Conservation (phyloP, 257 asterid genomes). For the Nicotiana tabacum region DNA sequence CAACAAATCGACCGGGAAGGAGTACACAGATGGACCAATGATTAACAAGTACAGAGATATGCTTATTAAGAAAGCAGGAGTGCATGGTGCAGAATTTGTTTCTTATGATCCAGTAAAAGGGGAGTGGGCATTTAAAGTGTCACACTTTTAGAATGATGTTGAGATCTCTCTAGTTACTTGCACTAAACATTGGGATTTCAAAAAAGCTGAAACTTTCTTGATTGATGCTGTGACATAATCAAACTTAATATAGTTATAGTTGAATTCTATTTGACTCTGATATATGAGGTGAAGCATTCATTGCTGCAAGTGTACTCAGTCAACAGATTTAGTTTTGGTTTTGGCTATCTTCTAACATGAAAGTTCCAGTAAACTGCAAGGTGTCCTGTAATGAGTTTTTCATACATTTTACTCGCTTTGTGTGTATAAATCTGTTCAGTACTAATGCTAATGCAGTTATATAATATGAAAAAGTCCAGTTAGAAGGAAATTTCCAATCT, state of each 20-base stretch:
- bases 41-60: constrained; percentile 53
- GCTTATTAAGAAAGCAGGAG: constrained; percentile 61
- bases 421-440: no score
- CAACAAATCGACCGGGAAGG: constrained; percentile 50
- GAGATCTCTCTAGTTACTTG: not conserved
- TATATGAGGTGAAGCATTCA: no score
- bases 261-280: not conserved
- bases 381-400: no score
- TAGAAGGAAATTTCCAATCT: no score
- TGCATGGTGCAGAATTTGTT: constrained; percentile 75
- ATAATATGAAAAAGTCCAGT: no score
- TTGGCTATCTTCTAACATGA: no score
- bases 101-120: constrained; percentile 65
- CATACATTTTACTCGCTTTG: no score
- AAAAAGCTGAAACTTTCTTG: not conserved
- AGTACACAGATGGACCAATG: constrained; percentile 52
- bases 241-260: not conserved
- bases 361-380: no score
- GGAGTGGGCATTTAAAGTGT: constrained; percentile 74
- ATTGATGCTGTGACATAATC: not conserved
- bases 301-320: no score
- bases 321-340: no score
- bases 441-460: no score
- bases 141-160: constrained; percentile 37
- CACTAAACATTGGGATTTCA: not conserved